Percentiles rank a stretch among this genome's conserved stretches.
These are phyloP conservation scores for Perkinsus marinus DNA, from an alignment of 169 alveolate species.

Conservation along the genomic window DNA sequence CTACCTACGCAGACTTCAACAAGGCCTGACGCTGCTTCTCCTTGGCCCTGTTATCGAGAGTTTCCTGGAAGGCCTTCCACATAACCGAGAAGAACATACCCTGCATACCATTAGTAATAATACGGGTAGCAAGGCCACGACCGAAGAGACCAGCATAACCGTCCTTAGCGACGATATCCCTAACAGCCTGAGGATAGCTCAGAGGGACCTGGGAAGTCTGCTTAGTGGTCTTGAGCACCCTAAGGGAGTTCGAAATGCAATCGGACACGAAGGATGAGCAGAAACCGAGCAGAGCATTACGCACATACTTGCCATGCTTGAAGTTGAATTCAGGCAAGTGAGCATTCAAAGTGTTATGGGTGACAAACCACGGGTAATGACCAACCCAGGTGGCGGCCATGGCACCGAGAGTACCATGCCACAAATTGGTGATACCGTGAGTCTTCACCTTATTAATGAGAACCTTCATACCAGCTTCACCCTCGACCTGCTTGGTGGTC, in stretches of 20 bases:
- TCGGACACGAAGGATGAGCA: conserved; percentile 32
- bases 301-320: neutral
- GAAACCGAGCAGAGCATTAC: conserved; percentile 22
- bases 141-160: conserved; percentile 29
- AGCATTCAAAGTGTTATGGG: conserved; percentile 18
- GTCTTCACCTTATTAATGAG: conserved; percentile 19
- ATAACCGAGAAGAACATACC: conserved; percentile 11
- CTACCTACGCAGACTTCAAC: no score
- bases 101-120: conserved; percentile 36
- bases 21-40: no score
- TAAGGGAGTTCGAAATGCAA: conserved; percentile 29
- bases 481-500: conserved; percentile 38
- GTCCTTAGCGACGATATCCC: conserved; percentile 26
- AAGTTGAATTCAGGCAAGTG: neutral
- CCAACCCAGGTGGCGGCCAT: conserved; percentile 32
- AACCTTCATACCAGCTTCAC: conserved; percentile 17
- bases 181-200: conserved; percentile 21
- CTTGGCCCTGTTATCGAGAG: neutral
- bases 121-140: conserved; percentile 38
- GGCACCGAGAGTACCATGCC: conserved; percentile 30
- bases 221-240: conserved; percentile 39
- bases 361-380: conserved; percentile 49
- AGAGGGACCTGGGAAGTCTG: conserved; percentile 25
- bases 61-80: neutral
- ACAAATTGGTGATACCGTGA: conserved; percentile 15